Evolutionary conservation across 345 rosid genomes (phyloP).

Genomic region (Capsella bursapastoris): DNA sequence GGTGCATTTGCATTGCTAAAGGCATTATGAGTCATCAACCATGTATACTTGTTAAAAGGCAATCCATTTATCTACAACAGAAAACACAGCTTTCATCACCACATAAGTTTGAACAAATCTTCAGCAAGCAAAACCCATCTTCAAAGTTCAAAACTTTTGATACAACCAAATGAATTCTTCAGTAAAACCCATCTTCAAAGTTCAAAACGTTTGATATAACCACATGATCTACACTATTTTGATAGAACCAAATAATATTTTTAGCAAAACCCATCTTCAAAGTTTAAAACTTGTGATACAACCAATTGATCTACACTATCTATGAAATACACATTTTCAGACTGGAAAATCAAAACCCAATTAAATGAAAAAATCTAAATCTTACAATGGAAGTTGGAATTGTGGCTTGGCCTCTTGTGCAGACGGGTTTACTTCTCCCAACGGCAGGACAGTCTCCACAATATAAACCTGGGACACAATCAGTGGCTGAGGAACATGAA

Average conservation of each 20-base stretch:
- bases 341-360: neutral
- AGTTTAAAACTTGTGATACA: slow-evolving; percentile 22
- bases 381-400: slow-evolving; percentile 76
- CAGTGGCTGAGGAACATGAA: slow-evolving; percentile 64
- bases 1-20: slow-evolving; percentile 92
- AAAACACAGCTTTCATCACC: neutral
- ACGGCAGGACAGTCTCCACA: slow-evolving; percentile 88
- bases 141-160: neutral
- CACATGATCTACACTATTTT: neutral
- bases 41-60: slow-evolving; percentile 92
- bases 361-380: slow-evolving; percentile 19
- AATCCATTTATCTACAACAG: slow-evolving; percentile 66
- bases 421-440: slow-evolving; percentile 72
- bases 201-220: neutral
- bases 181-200: neutral
- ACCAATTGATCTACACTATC: neutral
- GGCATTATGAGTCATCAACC: slow-evolving; percentile 94
- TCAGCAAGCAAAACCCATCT: neutral
- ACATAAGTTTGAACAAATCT: neutral
- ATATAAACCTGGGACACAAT: slow-evolving; percentile 77
- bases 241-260: too few species aligned
- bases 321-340: slow-evolving; percentile 17
- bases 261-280: slow-evolving; percentile 12
- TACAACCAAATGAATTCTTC: slow-evolving; percentile 5
- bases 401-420: slow-evolving; percentile 87